phyloP scores from a whole-genome alignment of 225 moss, liverwort and hornwort species.

The Polytrichum formosum region DNA sequence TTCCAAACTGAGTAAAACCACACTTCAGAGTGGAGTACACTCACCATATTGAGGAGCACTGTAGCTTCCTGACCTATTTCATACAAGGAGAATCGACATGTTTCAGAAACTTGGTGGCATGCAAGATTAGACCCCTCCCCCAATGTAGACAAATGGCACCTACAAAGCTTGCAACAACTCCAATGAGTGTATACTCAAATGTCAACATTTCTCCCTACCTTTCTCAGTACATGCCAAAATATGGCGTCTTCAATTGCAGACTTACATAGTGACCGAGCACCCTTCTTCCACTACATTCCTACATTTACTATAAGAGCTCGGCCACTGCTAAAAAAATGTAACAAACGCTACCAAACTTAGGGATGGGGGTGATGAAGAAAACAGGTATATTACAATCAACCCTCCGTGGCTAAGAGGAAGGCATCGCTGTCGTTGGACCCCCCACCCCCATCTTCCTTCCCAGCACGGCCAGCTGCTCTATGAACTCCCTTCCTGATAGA shows the following conservation, averaged over 20 bases:
- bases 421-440: conserved; percentile 34
- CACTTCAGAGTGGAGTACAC: too few relatives aligned
- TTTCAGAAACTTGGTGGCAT: too few relatives aligned
- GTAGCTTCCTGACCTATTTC: too few relatives aligned
- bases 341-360: not conserved
- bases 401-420: conserved; percentile 34
- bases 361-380: conserved; percentile 9
- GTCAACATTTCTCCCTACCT: too few relatives aligned
- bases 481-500: conserved; percentile 85
- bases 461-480: conserved; percentile 81
- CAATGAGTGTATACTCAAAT: too few relatives aligned
- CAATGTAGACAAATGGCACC: too few relatives aligned
- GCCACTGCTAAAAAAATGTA: not conserved
- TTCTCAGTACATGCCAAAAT: not conserved
- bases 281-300: not conserved
- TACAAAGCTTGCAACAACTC: too few relatives aligned
- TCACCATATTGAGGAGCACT: too few relatives aligned
- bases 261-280: not conserved
- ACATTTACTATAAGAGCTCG: not conserved
- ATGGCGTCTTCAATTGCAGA: not conserved
- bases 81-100: too few relatives aligned
- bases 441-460: conserved; percentile 88
- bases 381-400: conserved; percentile 41
- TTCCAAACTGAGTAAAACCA: too few relatives aligned
- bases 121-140: too few relatives aligned